These are phyloP conservation scores for Sporothrix brunneoviolacea DNA, from an alignment of 2,329 filamentous ascomycete species.

Conservation along the genomic window DNA sequence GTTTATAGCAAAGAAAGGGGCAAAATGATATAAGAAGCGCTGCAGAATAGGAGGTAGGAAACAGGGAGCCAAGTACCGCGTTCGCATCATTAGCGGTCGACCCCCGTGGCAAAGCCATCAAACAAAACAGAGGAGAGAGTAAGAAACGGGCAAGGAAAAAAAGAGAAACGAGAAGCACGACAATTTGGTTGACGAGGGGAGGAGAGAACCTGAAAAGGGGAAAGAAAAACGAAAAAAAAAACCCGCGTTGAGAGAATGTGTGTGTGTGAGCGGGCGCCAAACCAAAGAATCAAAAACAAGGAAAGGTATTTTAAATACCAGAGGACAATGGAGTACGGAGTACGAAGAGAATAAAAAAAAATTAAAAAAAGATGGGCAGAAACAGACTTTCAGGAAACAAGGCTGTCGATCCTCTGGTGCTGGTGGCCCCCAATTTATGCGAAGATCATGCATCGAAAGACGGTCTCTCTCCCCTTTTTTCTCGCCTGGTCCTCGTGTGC, in stretches of 20 bases:
- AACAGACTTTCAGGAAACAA: slow-evolving; percentile 7
- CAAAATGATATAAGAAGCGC: neutral
- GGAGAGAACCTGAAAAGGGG: neutral
- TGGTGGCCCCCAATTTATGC: slow-evolving; percentile 4
- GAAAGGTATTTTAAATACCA: neutral
- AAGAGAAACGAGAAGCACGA: neutral
- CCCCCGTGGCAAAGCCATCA: neutral
- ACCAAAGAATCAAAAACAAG: neutral
- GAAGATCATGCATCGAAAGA: slow-evolving; percentile 5
- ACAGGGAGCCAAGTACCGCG: slow-evolving; percentile 1
- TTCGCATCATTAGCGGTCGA: neutral
- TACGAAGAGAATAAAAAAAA: neutral
- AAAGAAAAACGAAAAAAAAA: neutral
- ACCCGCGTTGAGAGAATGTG: too few species aligned
- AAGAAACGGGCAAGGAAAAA: neutral
- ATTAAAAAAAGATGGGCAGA: slow-evolving; percentile 3
- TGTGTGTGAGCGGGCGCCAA: too few species aligned
- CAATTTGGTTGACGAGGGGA: too few species aligned
- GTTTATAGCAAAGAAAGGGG: too few species aligned
- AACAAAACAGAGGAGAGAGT: neutral
- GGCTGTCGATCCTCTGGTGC: slow-evolving; percentile 5
- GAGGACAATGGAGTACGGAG: neutral
- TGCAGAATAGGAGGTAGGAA: neutral
- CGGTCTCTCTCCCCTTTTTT: too few species aligned
- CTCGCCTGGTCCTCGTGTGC: too few species aligned